phyloP scores from a whole-genome alignment of 2,329 filamentous ascomycete species.

The Tolypocladium amazonense region DNA sequence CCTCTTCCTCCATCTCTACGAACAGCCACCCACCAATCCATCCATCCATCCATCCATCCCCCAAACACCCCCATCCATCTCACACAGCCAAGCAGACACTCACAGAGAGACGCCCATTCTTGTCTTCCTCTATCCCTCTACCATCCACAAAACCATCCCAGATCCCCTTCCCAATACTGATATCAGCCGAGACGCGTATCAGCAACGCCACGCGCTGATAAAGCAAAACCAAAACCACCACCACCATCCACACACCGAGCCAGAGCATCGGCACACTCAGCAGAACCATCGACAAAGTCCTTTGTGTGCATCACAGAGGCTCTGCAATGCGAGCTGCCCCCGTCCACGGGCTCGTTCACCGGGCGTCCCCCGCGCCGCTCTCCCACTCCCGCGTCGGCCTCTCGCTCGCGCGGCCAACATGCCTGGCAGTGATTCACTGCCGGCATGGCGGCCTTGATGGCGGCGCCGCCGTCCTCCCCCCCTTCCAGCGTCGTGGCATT shows the following conservation, averaged over 20 bases:
- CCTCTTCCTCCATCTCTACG: neutral
- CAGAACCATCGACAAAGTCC: slow-evolving; percentile 1
- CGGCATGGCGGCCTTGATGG: slow-evolving; percentile 1
- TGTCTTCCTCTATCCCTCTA: neutral
- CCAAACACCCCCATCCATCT: neutral
- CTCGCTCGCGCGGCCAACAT: slow-evolving; percentile 2
- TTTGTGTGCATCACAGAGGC: slow-evolving; percentile 4
- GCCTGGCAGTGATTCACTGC: slow-evolving; percentile 5
- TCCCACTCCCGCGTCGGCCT: neutral
- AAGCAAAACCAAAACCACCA: neutral
- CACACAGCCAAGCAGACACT: neutral
- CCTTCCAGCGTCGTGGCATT: slow-evolving; percentile 14
- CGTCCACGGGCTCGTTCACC: slow-evolving; percentile 9
- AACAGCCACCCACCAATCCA: neutral
- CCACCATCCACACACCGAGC: neutral
- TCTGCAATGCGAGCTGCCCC: slow-evolving; percentile 13
- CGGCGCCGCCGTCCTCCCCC: neutral
- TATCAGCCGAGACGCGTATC: neutral
- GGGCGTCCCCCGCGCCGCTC: slow-evolving; percentile 4
- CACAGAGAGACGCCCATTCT: slow-evolving; percentile 1
- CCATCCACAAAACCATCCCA: neutral
- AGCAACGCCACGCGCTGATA: neutral
- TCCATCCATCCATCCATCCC: neutral
- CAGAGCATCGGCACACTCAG: neutral
- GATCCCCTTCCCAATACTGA: neutral